Evolutionary conservation across 495 filamentous ascomycete genomes (phyloP).

Genomic region (Chaetomium cochliodes): DNA sequence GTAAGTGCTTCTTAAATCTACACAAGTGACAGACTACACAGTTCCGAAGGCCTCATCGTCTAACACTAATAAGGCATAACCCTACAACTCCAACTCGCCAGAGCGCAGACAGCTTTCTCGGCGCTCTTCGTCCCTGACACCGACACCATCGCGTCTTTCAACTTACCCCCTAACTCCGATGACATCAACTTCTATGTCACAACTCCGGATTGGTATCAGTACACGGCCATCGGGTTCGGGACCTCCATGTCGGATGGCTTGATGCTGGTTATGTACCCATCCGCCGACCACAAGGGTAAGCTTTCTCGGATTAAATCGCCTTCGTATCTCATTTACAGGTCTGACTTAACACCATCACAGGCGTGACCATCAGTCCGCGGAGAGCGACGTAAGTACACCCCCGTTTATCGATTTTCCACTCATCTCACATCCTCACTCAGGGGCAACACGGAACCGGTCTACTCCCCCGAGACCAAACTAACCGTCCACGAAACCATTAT

Average conservation of each 20-base stretch:
- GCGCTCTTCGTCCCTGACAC: constrained; percentile 28
- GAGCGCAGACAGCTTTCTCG: constrained; percentile 18
- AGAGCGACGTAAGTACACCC: constrained; percentile 22
- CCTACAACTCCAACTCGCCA: constrained; percentile 8
- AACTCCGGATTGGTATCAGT: constrained; percentile 32
- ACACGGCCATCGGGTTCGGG: constrained; percentile 35
- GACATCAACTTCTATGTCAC: constrained; percentile 36
- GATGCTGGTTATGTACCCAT: constrained; percentile 34
- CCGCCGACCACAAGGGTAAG: constrained; percentile 20
- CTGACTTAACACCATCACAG: background rate
- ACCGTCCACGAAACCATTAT: constrained; percentile 37
- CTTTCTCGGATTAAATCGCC: background rate
- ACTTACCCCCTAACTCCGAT: constrained; percentile 28
- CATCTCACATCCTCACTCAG: constrained; percentile 8
- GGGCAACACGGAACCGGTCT: constrained; percentile 51
- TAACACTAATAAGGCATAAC: constrained; percentile 7
- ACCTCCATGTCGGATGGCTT: constrained; percentile 26
- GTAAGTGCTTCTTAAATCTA: constrained; percentile 3
- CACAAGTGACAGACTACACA: too few relatives aligned
- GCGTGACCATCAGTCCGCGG: constrained; percentile 29
- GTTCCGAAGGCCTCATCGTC: background rate
- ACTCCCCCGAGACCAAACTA: constrained; percentile 41
- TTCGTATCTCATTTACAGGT: background rate
- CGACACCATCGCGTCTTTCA: constrained; percentile 29
- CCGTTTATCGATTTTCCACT: background rate